phyloP scores from a whole-genome alignment of 495 filamentous ascomycete species.

The Hypoxylon rickii region DNA sequence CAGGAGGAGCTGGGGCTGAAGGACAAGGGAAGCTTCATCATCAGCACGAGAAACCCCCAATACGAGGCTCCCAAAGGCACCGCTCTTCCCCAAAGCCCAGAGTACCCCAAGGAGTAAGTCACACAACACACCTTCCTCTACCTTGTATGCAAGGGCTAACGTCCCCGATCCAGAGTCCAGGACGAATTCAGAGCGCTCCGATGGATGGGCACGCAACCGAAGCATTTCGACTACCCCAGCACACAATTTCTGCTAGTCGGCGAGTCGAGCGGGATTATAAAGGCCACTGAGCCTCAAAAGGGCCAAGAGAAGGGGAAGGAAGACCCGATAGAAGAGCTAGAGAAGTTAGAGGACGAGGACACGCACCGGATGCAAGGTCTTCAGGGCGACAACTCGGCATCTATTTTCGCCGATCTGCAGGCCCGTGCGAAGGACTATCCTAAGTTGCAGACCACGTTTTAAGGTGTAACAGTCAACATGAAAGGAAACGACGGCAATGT shows the following conservation, averaged over 20 bases:
- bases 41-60: constrained; percentile 81
- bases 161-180: constrained; percentile 48
- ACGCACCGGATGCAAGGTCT: constrained; percentile 44
- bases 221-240: constrained; percentile 78
- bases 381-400: constrained; percentile 41
- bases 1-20: constrained; percentile 78
- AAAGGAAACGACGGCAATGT: no score
- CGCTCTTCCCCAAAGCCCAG: constrained; percentile 64
- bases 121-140: background rate
- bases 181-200: constrained; percentile 74
- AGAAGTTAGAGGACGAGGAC: constrained; percentile 52
- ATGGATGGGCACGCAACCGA: constrained; percentile 75
- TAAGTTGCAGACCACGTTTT: constrained; percentile 48
- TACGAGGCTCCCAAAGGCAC: constrained; percentile 66
- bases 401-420: constrained; percentile 50
- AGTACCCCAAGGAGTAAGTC: constrained; percentile 75
- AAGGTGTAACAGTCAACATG: no score
- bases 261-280: constrained; percentile 65
- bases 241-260: constrained; percentile 85
- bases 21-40: constrained; percentile 74
- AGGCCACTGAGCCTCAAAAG: constrained; percentile 62
- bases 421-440: constrained; percentile 46
- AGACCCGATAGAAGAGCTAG: constrained; percentile 58
- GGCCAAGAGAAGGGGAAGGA: constrained; percentile 60
- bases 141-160: constrained; percentile 31